Evolutionary conservation across 2,329 filamentous ascomycete species (phyloP).

Genomic region (Coniochaeta ligniaria): DNA sequence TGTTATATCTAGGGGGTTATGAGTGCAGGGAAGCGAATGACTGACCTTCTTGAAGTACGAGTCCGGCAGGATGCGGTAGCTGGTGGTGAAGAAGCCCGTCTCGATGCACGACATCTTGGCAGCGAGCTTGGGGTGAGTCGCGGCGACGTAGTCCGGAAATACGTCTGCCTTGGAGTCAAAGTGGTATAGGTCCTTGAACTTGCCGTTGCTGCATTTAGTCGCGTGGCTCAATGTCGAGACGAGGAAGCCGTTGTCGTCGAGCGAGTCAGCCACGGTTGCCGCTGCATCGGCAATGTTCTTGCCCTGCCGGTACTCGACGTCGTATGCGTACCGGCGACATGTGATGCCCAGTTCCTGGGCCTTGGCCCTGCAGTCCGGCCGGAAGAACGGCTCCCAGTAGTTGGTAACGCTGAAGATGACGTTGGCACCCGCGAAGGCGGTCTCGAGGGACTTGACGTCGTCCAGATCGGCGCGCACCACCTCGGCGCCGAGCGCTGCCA

Average conservation of each 20-base stretch:
- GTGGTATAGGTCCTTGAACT: slow-evolving; percentile 41
- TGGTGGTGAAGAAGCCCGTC: slow-evolving; percentile 40
- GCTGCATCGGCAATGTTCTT: slow-evolving; percentile 50
- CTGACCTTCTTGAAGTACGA: slow-evolving; percentile 40
- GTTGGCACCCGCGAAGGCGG: slow-evolving; percentile 36
- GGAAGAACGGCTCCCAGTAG: slow-evolving; percentile 45
- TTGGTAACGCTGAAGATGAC: slow-evolving; percentile 49
- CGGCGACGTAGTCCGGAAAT: slow-evolving; percentile 36
- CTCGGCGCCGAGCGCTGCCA: slow-evolving; percentile 34
- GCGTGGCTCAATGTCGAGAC: slow-evolving; percentile 45
- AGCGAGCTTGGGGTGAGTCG: slow-evolving; percentile 33
- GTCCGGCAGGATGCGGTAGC: slow-evolving; percentile 36
- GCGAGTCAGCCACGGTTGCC: slow-evolving; percentile 26
- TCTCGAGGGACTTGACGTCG: slow-evolving; percentile 28
- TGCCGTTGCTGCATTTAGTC: slow-evolving; percentile 34
- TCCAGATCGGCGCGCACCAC: slow-evolving; percentile 36
- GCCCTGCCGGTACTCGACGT: slow-evolving; percentile 42
- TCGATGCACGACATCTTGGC: slow-evolving; percentile 44
- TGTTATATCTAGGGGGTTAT: not conserved
- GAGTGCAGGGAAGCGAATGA: slow-evolving; percentile 14
- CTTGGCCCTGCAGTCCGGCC: slow-evolving; percentile 30
- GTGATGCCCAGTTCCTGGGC: slow-evolving; percentile 30
- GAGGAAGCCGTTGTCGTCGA: slow-evolving; percentile 41
- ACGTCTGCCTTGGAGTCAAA: slow-evolving; percentile 46
- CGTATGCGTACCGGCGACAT: slow-evolving; percentile 35